Evolutionary conservation across 2,329 filamentous ascomycete species (phyloP).

Genomic region (Colletotrichum simmondsii): DNA sequence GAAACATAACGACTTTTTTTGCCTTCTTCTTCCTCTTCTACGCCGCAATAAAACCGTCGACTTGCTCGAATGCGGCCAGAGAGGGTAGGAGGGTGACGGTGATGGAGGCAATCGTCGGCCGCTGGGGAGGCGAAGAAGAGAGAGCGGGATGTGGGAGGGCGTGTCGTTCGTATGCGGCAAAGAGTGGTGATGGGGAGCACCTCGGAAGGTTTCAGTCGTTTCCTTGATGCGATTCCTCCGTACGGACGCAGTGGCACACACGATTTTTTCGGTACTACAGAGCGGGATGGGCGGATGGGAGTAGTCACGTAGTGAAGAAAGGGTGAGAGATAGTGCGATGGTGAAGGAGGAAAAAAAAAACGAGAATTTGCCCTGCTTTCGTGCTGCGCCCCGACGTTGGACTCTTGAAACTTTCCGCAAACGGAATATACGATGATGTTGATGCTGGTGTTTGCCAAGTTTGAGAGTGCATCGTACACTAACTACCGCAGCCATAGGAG

Average conservation of each 20-base stretch:
- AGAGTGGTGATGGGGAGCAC: background rate
- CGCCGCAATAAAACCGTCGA: slow-evolving; percentile 4
- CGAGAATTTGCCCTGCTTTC: background rate
- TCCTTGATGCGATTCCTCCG: background rate
- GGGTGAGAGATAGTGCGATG: no score
- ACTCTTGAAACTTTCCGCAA: background rate
- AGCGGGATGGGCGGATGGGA: background rate
- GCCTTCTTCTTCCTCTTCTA: background rate
- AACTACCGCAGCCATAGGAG: background rate
- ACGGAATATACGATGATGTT: background rate
- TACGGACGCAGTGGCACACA: background rate
- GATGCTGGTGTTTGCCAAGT: background rate
- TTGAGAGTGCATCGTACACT: background rate
- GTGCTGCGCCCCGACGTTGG: background rate
- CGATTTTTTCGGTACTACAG: background rate
- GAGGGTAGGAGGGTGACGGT: no score
- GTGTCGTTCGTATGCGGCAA: background rate
- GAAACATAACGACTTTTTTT: background rate
- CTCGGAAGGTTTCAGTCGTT: background rate
- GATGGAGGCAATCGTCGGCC: background rate
- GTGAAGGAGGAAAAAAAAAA: no score
- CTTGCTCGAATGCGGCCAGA: background rate
- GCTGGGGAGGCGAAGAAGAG: background rate
- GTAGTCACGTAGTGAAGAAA: background rate
- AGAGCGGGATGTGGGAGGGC: background rate